Evolutionary conservation across 106 monocot species (phyloP).

Genomic region (Acorus calamus): DNA sequence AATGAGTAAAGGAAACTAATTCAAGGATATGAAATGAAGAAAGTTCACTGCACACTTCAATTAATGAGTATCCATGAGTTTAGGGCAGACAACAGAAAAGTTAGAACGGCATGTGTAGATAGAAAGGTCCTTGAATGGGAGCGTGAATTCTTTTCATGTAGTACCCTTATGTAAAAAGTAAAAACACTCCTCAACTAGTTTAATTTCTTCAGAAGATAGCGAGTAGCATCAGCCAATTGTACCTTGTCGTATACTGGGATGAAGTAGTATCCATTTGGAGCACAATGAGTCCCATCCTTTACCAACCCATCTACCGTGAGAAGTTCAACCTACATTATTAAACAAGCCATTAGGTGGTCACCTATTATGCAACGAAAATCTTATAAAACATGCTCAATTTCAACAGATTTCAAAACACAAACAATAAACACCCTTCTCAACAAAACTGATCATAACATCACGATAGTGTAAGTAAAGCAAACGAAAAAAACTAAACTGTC

Average conservation of each 20-base stretch:
- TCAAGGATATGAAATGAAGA: background rate
- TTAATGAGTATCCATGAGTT: background rate
- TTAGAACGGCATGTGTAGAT: too few species aligned
- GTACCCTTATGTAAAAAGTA: too few species aligned
- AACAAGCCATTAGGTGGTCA: background rate
- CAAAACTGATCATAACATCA: too few species aligned
- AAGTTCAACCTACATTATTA: conserved; percentile 65
- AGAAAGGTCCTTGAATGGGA: too few species aligned
- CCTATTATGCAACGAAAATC: background rate
- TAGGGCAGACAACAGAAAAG: too few species aligned
- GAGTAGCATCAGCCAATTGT: background rate
- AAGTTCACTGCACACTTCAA: background rate
- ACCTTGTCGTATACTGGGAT: conserved; percentile 99
- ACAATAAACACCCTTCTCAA: background rate
- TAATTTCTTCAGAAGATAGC: too few species aligned
- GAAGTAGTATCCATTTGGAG: conserved; percentile 98
- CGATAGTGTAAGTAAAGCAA: too few species aligned
- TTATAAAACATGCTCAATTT: background rate
- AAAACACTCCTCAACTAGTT: too few species aligned
- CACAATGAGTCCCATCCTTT: conserved; percentile 90
- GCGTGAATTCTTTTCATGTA: too few species aligned
- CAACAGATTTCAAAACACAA: background rate
- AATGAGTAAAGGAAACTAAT: too few species aligned
- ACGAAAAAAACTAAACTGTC: too few species aligned
- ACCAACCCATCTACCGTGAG: conserved; percentile 79